A percentile compares a stretch with the other conserved stretches of the same genome.
Conservation (phyloP, 225 moss, liverwort and hornwort genomes). For the Marchantia paleacea region DNA sequence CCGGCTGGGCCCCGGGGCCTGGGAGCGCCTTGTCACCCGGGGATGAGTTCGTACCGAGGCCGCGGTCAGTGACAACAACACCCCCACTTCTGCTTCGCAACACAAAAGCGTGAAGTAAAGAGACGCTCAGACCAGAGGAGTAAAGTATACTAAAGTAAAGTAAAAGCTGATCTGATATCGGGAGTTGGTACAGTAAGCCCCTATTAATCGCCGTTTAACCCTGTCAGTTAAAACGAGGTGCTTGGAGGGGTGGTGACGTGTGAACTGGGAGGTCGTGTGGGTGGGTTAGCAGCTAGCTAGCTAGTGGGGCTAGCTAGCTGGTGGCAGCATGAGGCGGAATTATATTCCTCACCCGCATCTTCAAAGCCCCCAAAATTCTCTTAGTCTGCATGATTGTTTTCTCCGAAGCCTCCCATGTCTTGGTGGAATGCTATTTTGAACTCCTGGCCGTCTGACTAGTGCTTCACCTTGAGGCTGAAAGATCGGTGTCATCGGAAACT, state of each 20-base stretch:
- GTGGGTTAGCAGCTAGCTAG: background rate
- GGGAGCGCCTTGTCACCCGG: conserved; percentile 10
- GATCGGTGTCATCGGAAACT: too few species aligned
- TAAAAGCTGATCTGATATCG: background rate
- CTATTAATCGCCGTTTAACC: background rate
- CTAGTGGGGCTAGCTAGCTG: background rate
- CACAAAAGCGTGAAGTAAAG: background rate
- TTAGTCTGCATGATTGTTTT: background rate
- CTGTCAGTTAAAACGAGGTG: background rate
- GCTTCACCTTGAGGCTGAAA: too few species aligned
- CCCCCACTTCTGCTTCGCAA: background rate
- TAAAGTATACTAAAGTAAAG: background rate
- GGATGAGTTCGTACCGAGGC: background rate
- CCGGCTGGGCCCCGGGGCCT: conserved; percentile 3
- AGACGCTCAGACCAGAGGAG: background rate
- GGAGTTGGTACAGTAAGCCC: background rate
- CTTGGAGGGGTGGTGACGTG: background rate
- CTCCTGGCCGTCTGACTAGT: too few species aligned
- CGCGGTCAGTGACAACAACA: background rate
- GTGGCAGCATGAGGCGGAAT: too few species aligned
- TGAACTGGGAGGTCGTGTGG: background rate
- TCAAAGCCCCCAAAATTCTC: background rate
- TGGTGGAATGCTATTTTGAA: background rate
- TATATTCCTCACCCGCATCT: background rate
- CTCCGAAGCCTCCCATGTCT: background rate